A percentile compares a stretch with the other conserved stretches of the same genome.
Evolutionary conservation across 2,329 filamentous ascomycete genomes (phyloP).

Genomic region (Trichophyton verrucosum): DNA sequence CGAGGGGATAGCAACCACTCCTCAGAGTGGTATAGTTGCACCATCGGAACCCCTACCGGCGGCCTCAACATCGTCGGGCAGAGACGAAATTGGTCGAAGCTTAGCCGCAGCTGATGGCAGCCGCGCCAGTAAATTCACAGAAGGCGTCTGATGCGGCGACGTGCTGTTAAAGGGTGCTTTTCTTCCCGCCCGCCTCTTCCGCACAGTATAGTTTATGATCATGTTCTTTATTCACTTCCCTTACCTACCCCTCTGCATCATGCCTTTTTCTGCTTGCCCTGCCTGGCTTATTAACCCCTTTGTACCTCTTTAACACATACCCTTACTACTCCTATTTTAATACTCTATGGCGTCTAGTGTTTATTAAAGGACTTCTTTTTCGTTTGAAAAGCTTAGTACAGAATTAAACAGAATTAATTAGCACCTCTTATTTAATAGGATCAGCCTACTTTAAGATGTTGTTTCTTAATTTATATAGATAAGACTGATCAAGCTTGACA

Average conservation of each 20-base stretch:
- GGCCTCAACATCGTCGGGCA: constrained; percentile 19
- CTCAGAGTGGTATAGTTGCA: constrained; percentile 10
- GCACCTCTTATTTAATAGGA: not conserved
- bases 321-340: not conserved
- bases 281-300: not conserved
- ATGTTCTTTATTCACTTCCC: not conserved
- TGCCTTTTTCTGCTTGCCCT: not conserved
- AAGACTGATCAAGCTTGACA: no score
- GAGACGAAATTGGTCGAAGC: constrained; percentile 33
- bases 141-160: constrained; percentile 15
- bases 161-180: constrained; percentile 6
- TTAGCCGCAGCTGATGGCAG: constrained; percentile 34
- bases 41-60: constrained; percentile 18
- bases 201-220: not conserved
- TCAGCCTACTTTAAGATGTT: not conserved
- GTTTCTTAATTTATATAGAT: not conserved
- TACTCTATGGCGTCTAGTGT: not conserved
- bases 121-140: constrained; percentile 35
- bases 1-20: constrained; percentile 13
- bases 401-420: not conserved
- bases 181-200: not conserved
- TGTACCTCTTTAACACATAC: not conserved
- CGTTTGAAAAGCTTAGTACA: constrained; percentile 2
- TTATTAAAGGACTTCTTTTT: not conserved
- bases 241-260: not conserved